Conservation (phyloP, 2,329 filamentous ascomycete genomes). For the Verticillium albo-atrum region DNA sequence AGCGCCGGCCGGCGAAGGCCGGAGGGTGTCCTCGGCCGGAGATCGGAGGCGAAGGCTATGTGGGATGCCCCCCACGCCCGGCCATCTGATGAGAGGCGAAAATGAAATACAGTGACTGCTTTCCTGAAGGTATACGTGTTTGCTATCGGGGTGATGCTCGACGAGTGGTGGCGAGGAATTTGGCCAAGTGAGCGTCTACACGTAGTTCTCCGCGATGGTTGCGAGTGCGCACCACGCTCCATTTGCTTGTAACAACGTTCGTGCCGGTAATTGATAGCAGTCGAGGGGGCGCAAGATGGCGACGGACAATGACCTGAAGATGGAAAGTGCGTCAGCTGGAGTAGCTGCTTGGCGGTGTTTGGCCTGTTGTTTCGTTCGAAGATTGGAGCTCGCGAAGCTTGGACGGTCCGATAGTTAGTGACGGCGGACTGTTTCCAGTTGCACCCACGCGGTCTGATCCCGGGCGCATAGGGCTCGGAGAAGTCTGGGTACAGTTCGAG, state of each 20-base stretch:
- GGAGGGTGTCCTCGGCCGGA: background rate
- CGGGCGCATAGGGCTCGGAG: too few relatives aligned
- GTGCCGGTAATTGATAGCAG: too few relatives aligned
- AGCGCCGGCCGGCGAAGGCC: background rate
- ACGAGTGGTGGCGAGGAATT: background rate
- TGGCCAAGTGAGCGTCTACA: background rate
- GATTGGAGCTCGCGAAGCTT: background rate
- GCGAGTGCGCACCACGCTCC: background rate
- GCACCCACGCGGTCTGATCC: background rate
- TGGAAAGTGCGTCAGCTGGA: background rate
- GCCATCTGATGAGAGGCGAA: background rate
- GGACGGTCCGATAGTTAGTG: background rate
- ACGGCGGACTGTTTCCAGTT: background rate
- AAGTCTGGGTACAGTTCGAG: background rate
- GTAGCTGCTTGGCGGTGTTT: background rate
- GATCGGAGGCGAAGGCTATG: background rate
- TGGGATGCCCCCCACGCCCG: background rate
- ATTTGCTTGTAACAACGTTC: background rate
- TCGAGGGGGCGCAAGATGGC: background rate
- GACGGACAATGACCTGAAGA: background rate
- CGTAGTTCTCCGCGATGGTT: background rate
- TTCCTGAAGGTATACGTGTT: too few relatives aligned
- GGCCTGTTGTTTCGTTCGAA: background rate
- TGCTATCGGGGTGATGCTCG: background rate
- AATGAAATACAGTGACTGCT: too few relatives aligned